Base-by-base conservation (phyloP, 2,329 filamentous ascomycete species). In the Pyrenophora seminiperda region DNA sequence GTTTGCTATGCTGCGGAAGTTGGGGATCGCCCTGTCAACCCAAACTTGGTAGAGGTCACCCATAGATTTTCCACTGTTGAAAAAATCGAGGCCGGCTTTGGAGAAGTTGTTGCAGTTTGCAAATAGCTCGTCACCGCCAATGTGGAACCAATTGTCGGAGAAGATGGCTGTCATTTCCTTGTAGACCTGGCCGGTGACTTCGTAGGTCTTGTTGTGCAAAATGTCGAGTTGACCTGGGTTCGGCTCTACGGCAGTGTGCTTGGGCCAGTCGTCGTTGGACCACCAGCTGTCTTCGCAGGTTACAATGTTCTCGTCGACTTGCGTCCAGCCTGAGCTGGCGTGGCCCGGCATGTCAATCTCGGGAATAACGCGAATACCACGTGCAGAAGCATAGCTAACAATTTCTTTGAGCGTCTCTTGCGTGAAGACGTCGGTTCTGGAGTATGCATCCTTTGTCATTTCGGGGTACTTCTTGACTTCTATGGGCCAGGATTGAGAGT, bases 261-360 rank as follows among this genome's bases (percentile, higher is more conserved):
- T 66, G 1, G 75, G 50, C 77, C 77, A 84, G 56, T 74, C 67
- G 50, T 85, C 82, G 63, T 84, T 84, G 30, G 79, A 82, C 82
- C 82, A 85, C 82, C 82, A 85, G 17, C 78, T 78, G 65, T 84
- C 71, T 14, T 68, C 70, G 66, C 82, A 85, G 10, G 83, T 77
- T 20, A 84, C 73, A 47, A 86, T 82, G 18, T 76, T 73, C 18
- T 81, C 75, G 51, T 84, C 80, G 5, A 85, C 73, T 52, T 82
- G 81, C 45, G 79, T 75, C 81, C 81, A 83, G 22, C 81, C 81
- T 0, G 80, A 76, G 22, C 76, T 73, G 5, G 81, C 77, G 63
- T 85, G 83, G 38, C 82, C 80, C 5, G 83, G 83, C 81, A 84
- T 84, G 64, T 85, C 83, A 33, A 84, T 78, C 59, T 85, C 83